phyloP scores from a whole-genome alignment of 2,329 filamentous ascomycete species.

The Seiridium cupressi region DNA sequence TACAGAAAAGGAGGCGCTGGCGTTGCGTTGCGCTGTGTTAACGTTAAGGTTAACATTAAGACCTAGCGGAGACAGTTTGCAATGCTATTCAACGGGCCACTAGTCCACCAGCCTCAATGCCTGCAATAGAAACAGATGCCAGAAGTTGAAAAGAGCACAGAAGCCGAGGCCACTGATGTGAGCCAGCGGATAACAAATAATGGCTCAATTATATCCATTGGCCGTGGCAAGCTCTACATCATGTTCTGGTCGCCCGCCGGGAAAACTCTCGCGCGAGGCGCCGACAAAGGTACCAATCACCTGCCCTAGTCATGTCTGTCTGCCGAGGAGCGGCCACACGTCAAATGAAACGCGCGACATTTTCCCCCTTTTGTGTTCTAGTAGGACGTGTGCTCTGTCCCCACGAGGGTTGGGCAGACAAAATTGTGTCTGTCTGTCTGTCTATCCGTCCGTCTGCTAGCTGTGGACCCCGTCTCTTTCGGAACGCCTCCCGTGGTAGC shows the following conservation, averaged over 20 bases:
- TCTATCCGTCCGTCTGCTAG: background rate
- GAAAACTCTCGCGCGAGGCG: background rate
- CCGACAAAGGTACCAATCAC: background rate
- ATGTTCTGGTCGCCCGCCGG: background rate
- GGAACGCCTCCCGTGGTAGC: conserved; percentile 6
- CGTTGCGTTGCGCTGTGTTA: background rate
- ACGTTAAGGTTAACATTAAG: background rate
- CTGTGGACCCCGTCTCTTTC: conserved; percentile 1
- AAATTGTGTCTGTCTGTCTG: background rate
- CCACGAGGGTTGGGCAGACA: background rate
- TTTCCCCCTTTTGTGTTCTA: background rate
- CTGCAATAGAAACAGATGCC: no score
- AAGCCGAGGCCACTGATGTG: background rate
- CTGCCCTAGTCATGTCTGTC: background rate
- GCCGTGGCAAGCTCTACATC: background rate
- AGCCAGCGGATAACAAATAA: background rate
- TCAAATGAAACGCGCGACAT: background rate
- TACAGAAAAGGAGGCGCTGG: background rate
- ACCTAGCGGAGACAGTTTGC: background rate
- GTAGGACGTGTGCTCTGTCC: no score
- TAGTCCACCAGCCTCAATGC: no score
- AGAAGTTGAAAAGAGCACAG: background rate
- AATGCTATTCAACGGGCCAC: no score
- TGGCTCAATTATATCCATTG: background rate
- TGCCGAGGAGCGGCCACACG: background rate